A percentile compares a stretch with the other conserved stretches of the same genome.
These are phyloP conservation scores for Oenanthe javanica DNA, from an alignment of 140 eudicot species.

Conservation along the genomic window DNA sequence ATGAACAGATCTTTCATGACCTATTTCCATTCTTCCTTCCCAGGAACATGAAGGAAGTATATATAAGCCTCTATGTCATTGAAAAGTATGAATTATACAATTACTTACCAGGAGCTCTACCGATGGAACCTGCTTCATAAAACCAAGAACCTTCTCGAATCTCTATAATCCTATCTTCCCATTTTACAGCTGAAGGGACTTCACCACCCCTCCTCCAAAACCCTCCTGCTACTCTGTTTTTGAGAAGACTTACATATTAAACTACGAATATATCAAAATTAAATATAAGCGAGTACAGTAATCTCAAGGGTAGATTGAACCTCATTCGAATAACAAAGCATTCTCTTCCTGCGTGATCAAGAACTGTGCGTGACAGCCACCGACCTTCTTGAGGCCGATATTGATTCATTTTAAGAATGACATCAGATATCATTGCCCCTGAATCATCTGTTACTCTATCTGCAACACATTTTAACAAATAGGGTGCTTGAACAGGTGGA, in stretches of 20 bases:
- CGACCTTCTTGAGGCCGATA: constrained; percentile 95
- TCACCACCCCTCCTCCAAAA: constrained; percentile 93
- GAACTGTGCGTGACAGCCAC: constrained; percentile 89
- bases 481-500: constrained; percentile 93
- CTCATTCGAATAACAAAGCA: constrained; percentile 83
- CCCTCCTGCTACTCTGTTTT: constrained; percentile 64
- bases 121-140: constrained; percentile 70
- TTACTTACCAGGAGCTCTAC: constrained; percentile 76
- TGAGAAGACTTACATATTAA: neutral
- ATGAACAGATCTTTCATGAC: neutral
- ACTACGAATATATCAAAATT: neutral
- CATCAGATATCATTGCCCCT: constrained; percentile 90
- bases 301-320: constrained; percentile 20
- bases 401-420: constrained; percentile 66
- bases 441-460: constrained; percentile 90
- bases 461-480: constrained; percentile 78
- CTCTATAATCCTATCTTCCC: constrained; percentile 76
- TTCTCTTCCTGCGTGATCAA: constrained; percentile 89
- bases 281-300: neutral
- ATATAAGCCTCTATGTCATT: neutral
- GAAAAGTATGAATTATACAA: neutral
- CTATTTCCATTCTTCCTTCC: neutral
- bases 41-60: neutral
- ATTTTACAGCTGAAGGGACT: constrained; percentile 53
- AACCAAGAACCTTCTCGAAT: constrained; percentile 90